Evolutionary conservation across 2,329 filamentous ascomycete genomes (phyloP), one percentile per base, ranked within the genome.

Genomic region (Aureobasidium sp.): DNA sequence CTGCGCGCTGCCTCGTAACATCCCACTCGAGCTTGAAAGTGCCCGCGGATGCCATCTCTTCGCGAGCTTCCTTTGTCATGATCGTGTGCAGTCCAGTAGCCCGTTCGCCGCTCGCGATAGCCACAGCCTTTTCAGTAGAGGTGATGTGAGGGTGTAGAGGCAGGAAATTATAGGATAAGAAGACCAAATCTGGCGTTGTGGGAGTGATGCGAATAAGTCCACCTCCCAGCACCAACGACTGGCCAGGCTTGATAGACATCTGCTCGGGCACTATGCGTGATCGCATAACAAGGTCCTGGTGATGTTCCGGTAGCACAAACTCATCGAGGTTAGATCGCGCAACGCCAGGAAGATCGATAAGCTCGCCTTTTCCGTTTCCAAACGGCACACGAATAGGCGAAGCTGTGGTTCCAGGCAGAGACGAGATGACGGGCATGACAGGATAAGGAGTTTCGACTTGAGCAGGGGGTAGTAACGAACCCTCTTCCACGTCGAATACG

Each of bases 371-470:
- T 29, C 89, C 88, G 63, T 85, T 85, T 49, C 92, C 92, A 70
- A 94, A 99, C 0, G 91, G 91, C 21, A 97, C 85, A 32, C 94
- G 87, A 67, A 99, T 97, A 0, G 94, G 94, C 0, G 91, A 96
- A 2, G 92, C 94, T 1, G 94, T 99, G 0, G 94, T 99, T 10
- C 95, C 94, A 0, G 94, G 90, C 3, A 97, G 80, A 5, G 89
- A 83, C 0, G 91, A 96, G 1, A 96, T 88, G 11, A 95, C 76
- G 1, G 93, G 93, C 82, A 97, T 92, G 16, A 85, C 78, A 5
- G 93, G 93, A 68, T 87, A 97, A 55, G 87, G 81, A 2, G 83
- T 85, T 68, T 91, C 90, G 4, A 79, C 77, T 64, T 87, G 90
- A 0, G 85, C 79, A 2, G 92, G 91, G 0, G 93, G 93, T 0